Evolutionary conservation across 371 early-diverging fungal genomes (phyloP), one percentile per base, ranked within the genome.

Genomic region (Mucor mucedo): DNA sequence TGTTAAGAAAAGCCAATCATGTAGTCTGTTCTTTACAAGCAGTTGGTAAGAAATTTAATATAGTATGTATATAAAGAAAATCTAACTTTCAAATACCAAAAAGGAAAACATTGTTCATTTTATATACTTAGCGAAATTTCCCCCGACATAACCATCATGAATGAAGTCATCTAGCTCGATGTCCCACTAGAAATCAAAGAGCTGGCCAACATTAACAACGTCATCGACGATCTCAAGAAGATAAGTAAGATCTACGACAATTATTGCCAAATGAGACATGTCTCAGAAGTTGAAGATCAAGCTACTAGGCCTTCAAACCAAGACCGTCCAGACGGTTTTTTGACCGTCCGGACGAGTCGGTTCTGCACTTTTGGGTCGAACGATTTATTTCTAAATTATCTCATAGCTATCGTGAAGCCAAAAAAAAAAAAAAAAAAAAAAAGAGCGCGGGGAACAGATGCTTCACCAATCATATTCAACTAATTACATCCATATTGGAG

Each of bases 81-180:
- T 60, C 60, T 52, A 60, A 60, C 53, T 52, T 60, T 60, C 33
- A 60, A 60, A 60, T 60, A 52, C 53, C 53, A 60, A 60, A 60
- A 60, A 60, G 60, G 53, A 11, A 10, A 11, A 27, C 60, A 60
- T 33, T 60, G 53, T 60, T 52, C 53, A 14, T 52, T 60, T 39
- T 60, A 60, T 52, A 42, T 21, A 21, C 21, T 21, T 21, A 21
- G 21, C 21, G n/a, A n/a, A n/a, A n/a, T n/a, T n/a, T n/a, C n/a
- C n/a, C n/a, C n/a, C n/a, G n/a, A n/a, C n/a, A n/a, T n/a, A n/a
- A n/a, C n/a, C n/a, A n/a, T n/a, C n/a, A n/a, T n/a, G n/a, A n/a
- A n/a, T n/a, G n/a, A 21, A 21, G 1, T 21, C 21, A 21, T 21
- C 21, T 21, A 0, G 21, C 1, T 21, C 21, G 21, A 21, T 48